These are phyloP conservation scores for Citrullus colocynthis DNA, from an alignment of 306 rosid species.

Conservation along the genomic window DNA sequence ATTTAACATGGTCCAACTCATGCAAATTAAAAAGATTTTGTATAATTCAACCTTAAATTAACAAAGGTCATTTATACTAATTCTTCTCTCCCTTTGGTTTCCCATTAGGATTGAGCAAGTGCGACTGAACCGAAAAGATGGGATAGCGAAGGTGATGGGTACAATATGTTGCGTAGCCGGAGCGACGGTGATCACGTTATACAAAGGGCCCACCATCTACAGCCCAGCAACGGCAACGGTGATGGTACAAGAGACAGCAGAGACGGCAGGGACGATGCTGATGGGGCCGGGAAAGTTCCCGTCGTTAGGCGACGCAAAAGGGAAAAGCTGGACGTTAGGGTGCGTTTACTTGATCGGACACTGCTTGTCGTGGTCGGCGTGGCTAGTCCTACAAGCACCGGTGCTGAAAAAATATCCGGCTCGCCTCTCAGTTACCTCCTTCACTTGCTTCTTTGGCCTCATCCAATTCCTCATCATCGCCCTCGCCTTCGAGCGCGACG, in stretches of 20 bases:
- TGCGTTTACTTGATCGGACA: constrained; percentile 81
- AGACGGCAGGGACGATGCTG: background rate
- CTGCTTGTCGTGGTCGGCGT: constrained; percentile 89
- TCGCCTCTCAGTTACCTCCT: constrained; percentile 89
- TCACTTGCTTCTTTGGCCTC: constrained; percentile 86
- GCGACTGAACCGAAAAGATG: constrained; percentile 62
- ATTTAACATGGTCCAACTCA: too few relatives aligned
- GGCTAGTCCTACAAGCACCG: constrained; percentile 92
- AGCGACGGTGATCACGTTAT: constrained; percentile 78
- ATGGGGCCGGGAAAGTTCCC: constrained; percentile 11
- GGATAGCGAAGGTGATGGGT: constrained; percentile 66
- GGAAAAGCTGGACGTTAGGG: constrained; percentile 88
- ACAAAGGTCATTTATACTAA: too few relatives aligned
- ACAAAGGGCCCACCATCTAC: constrained; percentile 86
- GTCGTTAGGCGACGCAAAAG: constrained; percentile 58
- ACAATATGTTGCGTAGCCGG: constrained; percentile 81
- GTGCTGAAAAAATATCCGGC: constrained; percentile 93
- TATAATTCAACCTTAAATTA: too few relatives aligned
- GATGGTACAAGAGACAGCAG: background rate
- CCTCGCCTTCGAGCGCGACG: constrained; percentile 43
- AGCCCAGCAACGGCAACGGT: constrained; percentile 25
- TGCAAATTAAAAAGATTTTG: too few relatives aligned
- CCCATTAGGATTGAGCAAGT: constrained; percentile 21
- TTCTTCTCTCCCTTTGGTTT: too few relatives aligned
- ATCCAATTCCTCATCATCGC: constrained; percentile 69